Conservation (phyloP, 2,329 filamentous ascomycete species). For the Coniochaeta prunicola region DNA sequence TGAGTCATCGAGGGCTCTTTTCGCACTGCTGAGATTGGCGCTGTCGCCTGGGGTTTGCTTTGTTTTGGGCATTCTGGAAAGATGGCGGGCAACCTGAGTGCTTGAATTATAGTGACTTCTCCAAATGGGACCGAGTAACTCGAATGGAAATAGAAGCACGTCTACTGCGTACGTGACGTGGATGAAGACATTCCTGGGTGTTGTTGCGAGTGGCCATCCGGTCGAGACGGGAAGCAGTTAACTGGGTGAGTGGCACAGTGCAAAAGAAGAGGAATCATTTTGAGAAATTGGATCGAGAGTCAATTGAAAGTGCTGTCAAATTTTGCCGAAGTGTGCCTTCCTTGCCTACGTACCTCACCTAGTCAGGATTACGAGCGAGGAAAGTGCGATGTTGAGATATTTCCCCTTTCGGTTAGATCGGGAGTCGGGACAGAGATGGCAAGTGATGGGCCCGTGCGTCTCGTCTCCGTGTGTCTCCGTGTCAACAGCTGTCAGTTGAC, state of each 20-base stretch:
- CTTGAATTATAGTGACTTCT: background rate
- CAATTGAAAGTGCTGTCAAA: background rate
- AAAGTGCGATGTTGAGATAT: background rate
- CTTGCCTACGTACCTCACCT: background rate
- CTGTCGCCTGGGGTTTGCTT: background rate
- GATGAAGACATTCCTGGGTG: too few relatives aligned
- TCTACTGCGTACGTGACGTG: too few relatives aligned
- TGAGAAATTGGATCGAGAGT: too few relatives aligned
- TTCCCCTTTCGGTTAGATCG: background rate
- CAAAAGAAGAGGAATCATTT: too few relatives aligned
- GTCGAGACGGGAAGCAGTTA: too few relatives aligned
- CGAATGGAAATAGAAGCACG: too few relatives aligned
- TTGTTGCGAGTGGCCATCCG: too few relatives aligned
- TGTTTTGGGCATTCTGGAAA: background rate
- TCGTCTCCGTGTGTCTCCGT: constrained; percentile 14
- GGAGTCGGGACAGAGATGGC: background rate
- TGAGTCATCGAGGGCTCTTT: background rate
- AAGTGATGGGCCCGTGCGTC: constrained; percentile 12
- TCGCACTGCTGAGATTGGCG: background rate
- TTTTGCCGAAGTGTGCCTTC: too few relatives aligned
- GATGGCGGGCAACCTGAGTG: too few relatives aligned
- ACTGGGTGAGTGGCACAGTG: too few relatives aligned
- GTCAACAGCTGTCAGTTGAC: constrained; percentile 6
- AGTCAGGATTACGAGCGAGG: too few relatives aligned
- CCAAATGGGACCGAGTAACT: too few relatives aligned